These are phyloP conservation scores for Dichotomocladium elegans DNA, from an alignment of 371 early-diverging fungal species.

Conservation along the genomic window DNA sequence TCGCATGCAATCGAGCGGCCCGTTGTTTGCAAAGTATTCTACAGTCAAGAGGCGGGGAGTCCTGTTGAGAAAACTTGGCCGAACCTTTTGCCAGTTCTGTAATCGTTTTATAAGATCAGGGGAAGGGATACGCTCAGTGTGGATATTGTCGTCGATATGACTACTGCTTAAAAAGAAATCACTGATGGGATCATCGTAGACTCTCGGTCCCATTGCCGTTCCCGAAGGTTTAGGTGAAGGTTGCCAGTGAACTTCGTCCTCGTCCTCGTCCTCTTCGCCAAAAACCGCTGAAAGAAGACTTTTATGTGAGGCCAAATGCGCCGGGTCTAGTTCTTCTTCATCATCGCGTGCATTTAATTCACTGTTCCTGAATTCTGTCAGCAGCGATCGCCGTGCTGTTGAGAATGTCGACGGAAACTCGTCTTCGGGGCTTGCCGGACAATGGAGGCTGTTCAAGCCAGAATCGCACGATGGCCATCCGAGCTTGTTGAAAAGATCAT, in stretches of 20 bases:
- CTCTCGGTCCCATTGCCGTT: not conserved
- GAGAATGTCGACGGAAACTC: not conserved
- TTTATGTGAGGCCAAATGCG: not conserved
- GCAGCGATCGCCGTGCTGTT: slow-evolving; percentile 1
- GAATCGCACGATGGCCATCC: not conserved
- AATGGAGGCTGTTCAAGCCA: not conserved
- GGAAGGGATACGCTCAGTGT: slow-evolving; percentile 3
- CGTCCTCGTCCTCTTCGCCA: not conserved
- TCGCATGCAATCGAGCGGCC: slow-evolving; percentile 6
- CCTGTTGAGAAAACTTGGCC: slow-evolving; percentile 10
- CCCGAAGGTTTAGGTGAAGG: not conserved
- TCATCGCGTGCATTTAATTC: not conserved
- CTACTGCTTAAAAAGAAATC: not conserved
- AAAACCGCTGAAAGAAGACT: not conserved
- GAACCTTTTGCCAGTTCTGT: not conserved
- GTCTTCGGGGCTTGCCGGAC: not conserved
- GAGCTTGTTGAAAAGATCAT: not conserved
- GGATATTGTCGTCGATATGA: slow-evolving; percentile 5
- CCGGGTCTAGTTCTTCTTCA: not conserved
- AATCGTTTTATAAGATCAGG: not conserved
- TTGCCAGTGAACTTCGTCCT: not conserved
- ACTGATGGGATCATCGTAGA: not conserved
- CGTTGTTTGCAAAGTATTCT: slow-evolving; percentile 27
- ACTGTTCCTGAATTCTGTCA: not conserved
- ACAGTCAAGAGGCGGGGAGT: slow-evolving; percentile 30